Evolutionary conservation across 208 protist species (phyloP), one percentile per base, ranked within the genome.

Genomic region (Vickermania spadyakhi): DNA sequence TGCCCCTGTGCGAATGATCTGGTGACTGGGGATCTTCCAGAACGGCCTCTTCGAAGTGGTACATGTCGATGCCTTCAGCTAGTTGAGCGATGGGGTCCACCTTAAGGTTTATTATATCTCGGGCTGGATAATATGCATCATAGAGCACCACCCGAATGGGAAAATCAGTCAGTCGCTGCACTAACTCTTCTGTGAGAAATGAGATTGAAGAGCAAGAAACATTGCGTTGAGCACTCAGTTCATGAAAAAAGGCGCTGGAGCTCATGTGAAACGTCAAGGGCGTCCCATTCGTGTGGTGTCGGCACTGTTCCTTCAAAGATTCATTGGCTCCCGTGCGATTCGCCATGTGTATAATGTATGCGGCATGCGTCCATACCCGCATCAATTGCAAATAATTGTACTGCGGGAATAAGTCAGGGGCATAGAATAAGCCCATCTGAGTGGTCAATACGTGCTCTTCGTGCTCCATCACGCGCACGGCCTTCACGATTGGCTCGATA

Each of bases 361-460:
- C 64, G 0, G 67, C 26, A 23, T 64, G 59, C 30, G 71, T 67
- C 68, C 69, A 64, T 13, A 78, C 29, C 23, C 58, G 23, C 1
- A 86, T 64, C 72, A 72, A 73, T 51, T 75, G 72, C 1, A 72
- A 55, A 58, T 78, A 86, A 57, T 86, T 73, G 67, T 75, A 73
- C 29, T 70, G 56, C 14, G 69, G 75, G 58, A 86, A 86, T 0
- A 79, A 14, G 29, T 86, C 62, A 1, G 79, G 79, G 1, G 79
- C 75, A 64, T 86, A 86, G 56, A 86, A 68, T 26, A 86, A 64
- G 1, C 68, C 60, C 2, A 86, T 7, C 18, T 45, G 49, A 2
- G 68, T 31, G 29, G 63, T 66, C 52, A 73, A 63, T 22, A 66
- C 51, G 65, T 76, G 68, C 18, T 68, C 22, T 14, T 66, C 62